phyloP scores from a whole-genome alignment of 2,329 filamentous ascomycete genomes.

The Penicillium verrucosum region DNA sequence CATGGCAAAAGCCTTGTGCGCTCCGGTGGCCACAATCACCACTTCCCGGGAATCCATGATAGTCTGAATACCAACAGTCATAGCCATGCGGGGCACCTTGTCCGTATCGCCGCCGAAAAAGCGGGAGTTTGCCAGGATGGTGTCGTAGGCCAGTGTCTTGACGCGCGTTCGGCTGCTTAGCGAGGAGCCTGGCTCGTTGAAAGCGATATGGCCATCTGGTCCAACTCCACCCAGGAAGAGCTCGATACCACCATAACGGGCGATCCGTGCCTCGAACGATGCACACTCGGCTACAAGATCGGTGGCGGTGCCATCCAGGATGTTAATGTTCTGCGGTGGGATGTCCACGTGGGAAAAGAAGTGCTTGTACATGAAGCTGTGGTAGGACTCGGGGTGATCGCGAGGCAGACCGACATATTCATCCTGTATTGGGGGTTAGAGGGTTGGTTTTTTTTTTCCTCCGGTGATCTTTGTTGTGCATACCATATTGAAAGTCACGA shows the following conservation, averaged over 20 bases:
- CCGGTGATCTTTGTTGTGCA: conserved; percentile 11
- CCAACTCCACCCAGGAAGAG: conserved; percentile 83
- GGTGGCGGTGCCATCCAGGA: conserved; percentile 74
- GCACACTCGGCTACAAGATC: conserved; percentile 75
- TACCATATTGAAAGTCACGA: conserved; percentile 91
- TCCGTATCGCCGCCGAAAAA: conserved; percentile 75
- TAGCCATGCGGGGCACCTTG: conserved; percentile 74
- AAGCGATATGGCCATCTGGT: conserved; percentile 82
- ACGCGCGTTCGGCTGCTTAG: conserved; percentile 74
- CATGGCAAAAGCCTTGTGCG: conserved; percentile 75
- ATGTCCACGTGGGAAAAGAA: conserved; percentile 86
- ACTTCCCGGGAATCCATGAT: conserved; percentile 78
- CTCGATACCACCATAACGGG: conserved; percentile 72
- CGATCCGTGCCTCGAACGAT: conserved; percentile 75
- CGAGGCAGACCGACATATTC: conserved; percentile 82
- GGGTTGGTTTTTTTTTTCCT: neutral
- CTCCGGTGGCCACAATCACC: conserved; percentile 75
- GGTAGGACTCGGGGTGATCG: conserved; percentile 81
- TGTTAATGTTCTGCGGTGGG: conserved; percentile 76
- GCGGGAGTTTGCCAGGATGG: conserved; percentile 77
- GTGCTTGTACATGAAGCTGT: conserved; percentile 90
- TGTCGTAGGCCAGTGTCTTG: conserved; percentile 84
- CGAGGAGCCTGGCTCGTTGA: conserved; percentile 84
- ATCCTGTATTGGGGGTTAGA: conserved; percentile 52
- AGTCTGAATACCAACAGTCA: conserved; percentile 82